Conservation (phyloP, 345 rosid genomes). For the Eucalyptus coolabah region DNA sequence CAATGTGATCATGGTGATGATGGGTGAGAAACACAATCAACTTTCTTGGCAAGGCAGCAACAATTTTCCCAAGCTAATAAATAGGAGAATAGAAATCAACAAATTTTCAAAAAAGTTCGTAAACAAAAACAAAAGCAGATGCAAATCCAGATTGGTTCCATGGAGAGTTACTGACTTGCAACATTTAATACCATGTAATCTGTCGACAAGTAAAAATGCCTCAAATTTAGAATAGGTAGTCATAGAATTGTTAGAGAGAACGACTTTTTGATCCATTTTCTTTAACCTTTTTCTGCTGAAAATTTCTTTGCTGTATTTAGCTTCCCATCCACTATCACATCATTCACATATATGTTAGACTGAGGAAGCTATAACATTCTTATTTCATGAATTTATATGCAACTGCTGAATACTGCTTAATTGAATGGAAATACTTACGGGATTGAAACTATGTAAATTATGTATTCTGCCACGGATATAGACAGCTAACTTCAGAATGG, state of each 20-base stretch:
- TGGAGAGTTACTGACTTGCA: background rate
- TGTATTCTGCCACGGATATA: background rate
- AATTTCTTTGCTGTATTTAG: background rate
- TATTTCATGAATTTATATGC: background rate
- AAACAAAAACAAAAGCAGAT: background rate
- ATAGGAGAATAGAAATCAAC: conserved; percentile 2
- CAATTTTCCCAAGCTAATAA: conserved; percentile 52
- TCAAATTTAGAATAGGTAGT: background rate
- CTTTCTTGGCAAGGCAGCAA: conserved; percentile 60
- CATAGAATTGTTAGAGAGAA: background rate
- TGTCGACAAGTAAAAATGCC: background rate
- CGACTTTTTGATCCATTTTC: background rate
- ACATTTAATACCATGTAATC: background rate
- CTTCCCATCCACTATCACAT: background rate
- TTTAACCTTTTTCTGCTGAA: background rate
- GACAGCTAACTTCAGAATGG: background rate
- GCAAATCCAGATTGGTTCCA: background rate
- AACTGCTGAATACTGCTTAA: background rate
- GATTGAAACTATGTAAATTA: background rate
- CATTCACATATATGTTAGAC: background rate
- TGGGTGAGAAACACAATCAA: conserved; percentile 77
- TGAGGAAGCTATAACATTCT: background rate
- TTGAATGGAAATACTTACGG: background rate
- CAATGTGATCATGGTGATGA: conserved; percentile 81
- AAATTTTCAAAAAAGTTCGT: background rate